Conservation (phyloP, 768 basidiomycete genomes). For the Macrocybe gigantea region DNA sequence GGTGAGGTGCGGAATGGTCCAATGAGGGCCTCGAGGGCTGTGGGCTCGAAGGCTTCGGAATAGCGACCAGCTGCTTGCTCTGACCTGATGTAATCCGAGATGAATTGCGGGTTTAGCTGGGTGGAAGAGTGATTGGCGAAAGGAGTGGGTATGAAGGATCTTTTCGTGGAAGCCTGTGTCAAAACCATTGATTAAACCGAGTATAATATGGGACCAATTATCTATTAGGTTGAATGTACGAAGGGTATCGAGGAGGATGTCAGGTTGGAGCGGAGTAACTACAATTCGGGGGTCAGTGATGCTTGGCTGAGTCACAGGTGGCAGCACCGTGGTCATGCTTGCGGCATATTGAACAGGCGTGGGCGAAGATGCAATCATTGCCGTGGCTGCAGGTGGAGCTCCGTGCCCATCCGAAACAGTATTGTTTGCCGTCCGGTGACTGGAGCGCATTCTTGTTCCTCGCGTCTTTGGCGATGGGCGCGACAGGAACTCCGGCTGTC, state of each 20-base stretch:
- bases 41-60: slow-evolving; percentile 20
- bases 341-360: slow-evolving; percentile 25
- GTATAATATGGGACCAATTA: slow-evolving; percentile 21
- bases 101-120: slow-evolving; percentile 18
- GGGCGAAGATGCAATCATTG: slow-evolving; percentile 14
- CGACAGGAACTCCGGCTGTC: slow-evolving; percentile 14
- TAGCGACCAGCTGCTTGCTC: slow-evolving; percentile 26
- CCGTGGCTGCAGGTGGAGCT: slow-evolving; percentile 11
- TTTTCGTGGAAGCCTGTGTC: slow-evolving; percentile 21
- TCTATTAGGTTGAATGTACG: slow-evolving; percentile 8
- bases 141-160: slow-evolving; percentile 13
- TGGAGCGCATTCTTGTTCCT: slow-evolving; percentile 16
- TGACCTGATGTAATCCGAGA: slow-evolving; percentile 23
- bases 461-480: slow-evolving; percentile 6
- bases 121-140: slow-evolving; percentile 30
- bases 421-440: slow-evolving; percentile 12
- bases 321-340: slow-evolving; percentile 20
- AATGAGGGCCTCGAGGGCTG: slow-evolving; percentile 23
- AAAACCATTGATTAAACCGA: slow-evolving; percentile 28
- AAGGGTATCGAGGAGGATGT: slow-evolving; percentile 9
- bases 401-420: slow-evolving; percentile 21
- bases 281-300: slow-evolving; percentile 24
- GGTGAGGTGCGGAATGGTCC: slow-evolving; percentile 37
- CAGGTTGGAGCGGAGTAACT: slow-evolving; percentile 21
- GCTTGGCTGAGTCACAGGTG: slow-evolving; percentile 12